Conservation (phyloP, 768 basidiomycete genomes). For the Mycena vulgaris region DNA sequence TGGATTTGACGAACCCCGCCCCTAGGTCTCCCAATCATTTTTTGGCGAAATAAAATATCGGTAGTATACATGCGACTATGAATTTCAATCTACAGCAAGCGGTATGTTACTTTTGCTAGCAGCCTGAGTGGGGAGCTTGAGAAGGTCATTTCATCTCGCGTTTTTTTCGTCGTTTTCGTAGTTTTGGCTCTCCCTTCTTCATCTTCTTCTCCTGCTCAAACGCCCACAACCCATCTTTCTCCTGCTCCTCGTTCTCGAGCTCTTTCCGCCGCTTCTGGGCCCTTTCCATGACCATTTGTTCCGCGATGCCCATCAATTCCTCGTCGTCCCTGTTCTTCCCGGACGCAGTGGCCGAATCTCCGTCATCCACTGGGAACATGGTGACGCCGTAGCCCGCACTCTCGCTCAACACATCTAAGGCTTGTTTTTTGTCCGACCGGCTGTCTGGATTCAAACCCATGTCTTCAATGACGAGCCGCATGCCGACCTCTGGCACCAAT, state of each 20-base stretch:
- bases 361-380: conserved; percentile 82
- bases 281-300: conserved; percentile 68
- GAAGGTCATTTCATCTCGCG: too few species aligned
- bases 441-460: conserved; percentile 59
- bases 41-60: too few species aligned
- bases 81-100: too few species aligned
- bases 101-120: too few species aligned
- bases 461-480: conserved; percentile 87
- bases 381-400: conserved; percentile 89
- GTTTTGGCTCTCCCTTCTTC: too few species aligned
- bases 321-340: conserved; percentile 41
- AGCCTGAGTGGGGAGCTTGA: too few species aligned
- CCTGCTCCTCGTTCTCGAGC: conserved; percentile 59
- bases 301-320: conserved; percentile 61
- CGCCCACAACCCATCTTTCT: conserved; percentile 46
- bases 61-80: too few species aligned
- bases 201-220: conserved; percentile 33
- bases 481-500: conserved; percentile 90
- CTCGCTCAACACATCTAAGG: conserved; percentile 75
- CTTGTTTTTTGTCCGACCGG: conserved; percentile 53
- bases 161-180: too few species aligned
- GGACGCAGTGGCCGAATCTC: conserved; percentile 45
- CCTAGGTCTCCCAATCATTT: too few species aligned
- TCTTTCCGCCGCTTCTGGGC: conserved; percentile 68
- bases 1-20: too few species aligned